Evolutionary conservation across 805 yeast species (phyloP).

Genomic region (Ogataea thermomethanolica): DNA sequence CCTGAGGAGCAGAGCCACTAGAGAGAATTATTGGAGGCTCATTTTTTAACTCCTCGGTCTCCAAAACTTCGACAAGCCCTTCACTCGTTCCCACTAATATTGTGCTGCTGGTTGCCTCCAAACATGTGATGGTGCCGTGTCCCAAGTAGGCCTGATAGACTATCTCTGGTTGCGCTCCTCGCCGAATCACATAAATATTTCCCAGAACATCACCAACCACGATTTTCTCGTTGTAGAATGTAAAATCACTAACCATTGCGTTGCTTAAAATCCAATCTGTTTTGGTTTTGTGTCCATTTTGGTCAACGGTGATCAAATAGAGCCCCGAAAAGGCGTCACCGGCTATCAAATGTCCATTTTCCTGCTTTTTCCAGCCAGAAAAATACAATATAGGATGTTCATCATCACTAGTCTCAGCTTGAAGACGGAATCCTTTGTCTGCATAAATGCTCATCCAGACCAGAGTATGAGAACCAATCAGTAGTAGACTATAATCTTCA

Average conservation of each 20-base stretch:
- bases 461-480: slow-evolving; percentile 15
- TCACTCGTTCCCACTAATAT: slow-evolving; percentile 4
- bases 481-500: slow-evolving; percentile 6
- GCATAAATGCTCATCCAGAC: slow-evolving; percentile 6
- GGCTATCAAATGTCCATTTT: slow-evolving; percentile 7
- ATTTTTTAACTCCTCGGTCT: not conserved
- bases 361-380: slow-evolving; percentile 2
- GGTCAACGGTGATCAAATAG: slow-evolving; percentile 9
- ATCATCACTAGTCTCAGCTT: not conserved
- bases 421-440: not conserved
- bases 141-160: not conserved
- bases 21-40: not conserved
- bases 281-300: not conserved
- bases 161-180: slow-evolving; percentile 4
- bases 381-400: slow-evolving; percentile 2
- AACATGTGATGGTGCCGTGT: not conserved
- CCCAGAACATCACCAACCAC: slow-evolving; percentile 27
- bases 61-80: not conserved
- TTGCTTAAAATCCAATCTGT: slow-evolving; percentile 6
- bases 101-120: not conserved
- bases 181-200: slow-evolving; percentile 16
- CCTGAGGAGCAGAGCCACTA: not conserved
- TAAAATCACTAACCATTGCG: slow-evolving; percentile 6
- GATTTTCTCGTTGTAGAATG: slow-evolving; percentile 15
- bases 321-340: slow-evolving; percentile 26